Base-by-base conservation (phyloP, 2,329 filamentous ascomycete genomes). In the Corinectria fuckeliana region DNA sequence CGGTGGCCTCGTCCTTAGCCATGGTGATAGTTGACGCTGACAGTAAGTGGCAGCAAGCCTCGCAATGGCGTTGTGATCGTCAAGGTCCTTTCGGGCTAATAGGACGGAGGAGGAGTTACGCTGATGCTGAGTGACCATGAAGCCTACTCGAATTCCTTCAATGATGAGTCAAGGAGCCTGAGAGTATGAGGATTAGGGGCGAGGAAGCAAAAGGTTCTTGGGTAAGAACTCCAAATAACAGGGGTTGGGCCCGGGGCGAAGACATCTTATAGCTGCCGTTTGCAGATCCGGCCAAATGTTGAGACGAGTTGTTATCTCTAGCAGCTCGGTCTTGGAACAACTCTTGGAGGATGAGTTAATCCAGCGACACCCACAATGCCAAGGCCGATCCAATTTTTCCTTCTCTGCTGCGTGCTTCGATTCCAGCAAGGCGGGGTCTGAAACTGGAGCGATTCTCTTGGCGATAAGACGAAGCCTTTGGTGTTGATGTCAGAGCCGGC, bases 381-480 rank as follows among this genome's bases (percentile, higher is more conserved):
- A 69, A 69, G 67, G 11, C 11, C 13, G 55, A 42, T 55, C 65
- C 67, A 69, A 32, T 56, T 63, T 69, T 69, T 67, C 48, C 65
- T 65, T 69, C 67, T 68, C 59, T 67, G 18, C 65, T 50, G 63
- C 34, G 16, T 59, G 54, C 49, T 54, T 51, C 50, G 60, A 34
- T 66, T 65, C 62, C 53, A 68, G 50, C 28, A 68, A 60, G 67
- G 65, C 63, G 67, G 67, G 66, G 67, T 61, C 56, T 56, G 45
- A 13, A 48, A 52, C 51, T 65, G 56, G 61, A 69, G 64, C 63
- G 58, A 62, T 45, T 36, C 47, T 56, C 67, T 69, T 69, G 67
- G 67, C 67, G 58, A 60, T 61, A 61, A 58, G 50, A 66, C 60
- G 44, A 38, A 65, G 66, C 18, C 44, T 59, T 64, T 68, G 63